Evolutionary conservation across 148 eudicot species (phyloP).

Genomic region (Tetragonia tetragonoides): DNA sequence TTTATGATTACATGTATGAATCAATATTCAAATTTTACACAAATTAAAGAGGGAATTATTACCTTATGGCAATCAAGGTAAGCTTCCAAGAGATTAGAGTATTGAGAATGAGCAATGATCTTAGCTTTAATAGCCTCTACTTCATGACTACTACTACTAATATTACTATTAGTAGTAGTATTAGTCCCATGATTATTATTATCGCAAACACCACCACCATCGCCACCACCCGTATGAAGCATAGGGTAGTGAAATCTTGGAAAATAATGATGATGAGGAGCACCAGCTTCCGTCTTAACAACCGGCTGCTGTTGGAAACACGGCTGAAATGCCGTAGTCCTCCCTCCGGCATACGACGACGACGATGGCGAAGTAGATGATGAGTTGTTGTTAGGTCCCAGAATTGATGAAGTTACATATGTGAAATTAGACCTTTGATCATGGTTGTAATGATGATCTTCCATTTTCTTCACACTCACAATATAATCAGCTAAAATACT

Average conservation of each 20-base stretch:
- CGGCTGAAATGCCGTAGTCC: constrained; percentile 17
- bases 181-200: too few relatives aligned
- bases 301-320: constrained; percentile 14
- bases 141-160: constrained; percentile 30
- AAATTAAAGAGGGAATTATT: neutral
- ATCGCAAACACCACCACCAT: neutral
- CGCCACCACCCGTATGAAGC: neutral
- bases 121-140: constrained; percentile 77
- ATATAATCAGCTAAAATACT: neutral
- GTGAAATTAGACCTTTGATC: constrained; percentile 26
- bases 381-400: constrained; percentile 24
- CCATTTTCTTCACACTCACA: constrained; percentile 14
- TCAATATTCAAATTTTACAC: too few relatives aligned
- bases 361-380: constrained; percentile 25
- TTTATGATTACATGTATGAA: too few relatives aligned
- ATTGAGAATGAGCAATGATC: constrained; percentile 90
- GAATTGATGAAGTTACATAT: constrained; percentile 34
- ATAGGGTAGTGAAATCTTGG: constrained; percentile 29
- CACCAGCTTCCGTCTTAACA: constrained; percentile 26
- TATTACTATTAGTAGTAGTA: neutral
- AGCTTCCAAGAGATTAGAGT: constrained; percentile 83
- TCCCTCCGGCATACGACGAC: constrained; percentile 25
- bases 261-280: neutral
- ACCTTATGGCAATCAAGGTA: constrained; percentile 96
- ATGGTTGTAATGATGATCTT: constrained; percentile 19